These are phyloP conservation scores for Termitomyces sp. DNA, from an alignment of 768 basidiomycete species.

Conservation along the genomic window DNA sequence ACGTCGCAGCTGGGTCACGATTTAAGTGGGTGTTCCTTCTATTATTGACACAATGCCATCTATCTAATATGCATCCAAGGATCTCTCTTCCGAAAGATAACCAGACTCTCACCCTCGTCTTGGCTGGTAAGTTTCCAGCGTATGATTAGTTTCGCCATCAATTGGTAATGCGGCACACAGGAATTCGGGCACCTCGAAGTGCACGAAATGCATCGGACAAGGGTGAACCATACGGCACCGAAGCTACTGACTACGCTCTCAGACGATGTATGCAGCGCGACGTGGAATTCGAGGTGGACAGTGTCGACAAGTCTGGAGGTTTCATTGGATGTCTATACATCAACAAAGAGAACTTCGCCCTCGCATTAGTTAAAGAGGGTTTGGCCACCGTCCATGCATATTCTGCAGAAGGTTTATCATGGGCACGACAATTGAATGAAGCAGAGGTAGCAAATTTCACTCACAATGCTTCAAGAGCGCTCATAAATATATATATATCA, in stretches of 20 bases:
- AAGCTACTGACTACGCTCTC: constrained; percentile 78
- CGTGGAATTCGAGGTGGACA: constrained; percentile 89
- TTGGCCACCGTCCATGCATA: constrained; percentile 85
- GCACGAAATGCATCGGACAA: constrained; percentile 81
- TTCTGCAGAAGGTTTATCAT: constrained; percentile 80
- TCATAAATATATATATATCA: constrained; percentile 1
- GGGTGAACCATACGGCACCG: constrained; percentile 83
- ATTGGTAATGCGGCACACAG: constrained; percentile 32
- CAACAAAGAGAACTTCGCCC: constrained; percentile 87
- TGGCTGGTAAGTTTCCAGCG: constrained; percentile 57
- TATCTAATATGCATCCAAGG: constrained; percentile 34
- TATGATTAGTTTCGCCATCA: background rate
- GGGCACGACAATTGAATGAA: constrained; percentile 75
- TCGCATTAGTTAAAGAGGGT: constrained; percentile 83
- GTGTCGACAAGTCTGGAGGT: constrained; percentile 91
- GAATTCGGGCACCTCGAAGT: constrained; percentile 88
- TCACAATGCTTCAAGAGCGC: constrained; percentile 1
- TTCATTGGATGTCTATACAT: constrained; percentile 88
- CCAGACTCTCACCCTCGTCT: constrained; percentile 88
- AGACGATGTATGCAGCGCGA: constrained; percentile 92
- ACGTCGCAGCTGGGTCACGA: constrained; percentile 90
- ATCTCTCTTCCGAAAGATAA: constrained; percentile 89
- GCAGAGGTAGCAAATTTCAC: constrained; percentile 61
- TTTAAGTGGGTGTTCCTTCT: constrained; percentile 68
- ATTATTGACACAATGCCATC: background rate